Base-by-base conservation (phyloP, 345 rosid species). In the Boechera divaricarpa region DNA sequence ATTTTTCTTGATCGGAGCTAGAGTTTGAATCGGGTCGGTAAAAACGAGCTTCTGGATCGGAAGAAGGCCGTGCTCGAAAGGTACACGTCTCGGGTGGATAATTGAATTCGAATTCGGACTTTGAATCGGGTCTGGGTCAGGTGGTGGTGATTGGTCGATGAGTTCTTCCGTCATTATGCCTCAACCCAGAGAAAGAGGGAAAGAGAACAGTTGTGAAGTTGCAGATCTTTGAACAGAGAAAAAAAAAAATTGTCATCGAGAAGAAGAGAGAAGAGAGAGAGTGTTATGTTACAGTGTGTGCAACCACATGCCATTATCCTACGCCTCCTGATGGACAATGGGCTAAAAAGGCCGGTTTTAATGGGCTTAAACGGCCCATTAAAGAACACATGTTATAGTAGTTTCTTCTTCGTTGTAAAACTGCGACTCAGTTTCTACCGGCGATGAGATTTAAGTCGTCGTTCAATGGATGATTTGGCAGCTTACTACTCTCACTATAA, bases 31-130 rank as follows among this genome's bases (percentile, higher is more conserved):
- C 44, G 96, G 93, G 86, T 96, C 97, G 49, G 85, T 68, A 67
- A 89, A 89, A 72, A 87, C 79, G 72, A 93, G 92, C 83, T 93
- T 93, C 51, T 85, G 90, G 80, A 96, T 91, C 56, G 96, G 96
- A 29, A 96, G 86, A 73, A 96, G 95, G 11, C 98, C 99, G 78
- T 93, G 87, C 81, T 96, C 99, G 82, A 93, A 96, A 4, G 97
- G 93, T 74, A 87, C 99, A 16, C 99, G 91, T 36, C 97, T 87
- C 12, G 96, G 96, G 72, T 86, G 98, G 82, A 96, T 80, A 10
- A 81, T 67, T 10, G 88, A 81, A 71, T 62, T 81, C 71, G 81
- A 78, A 29, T 74, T 79, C 5, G 48, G 64, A 49, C 2, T 72
- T 60, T 69, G 81, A 47, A 70, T 31, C 21, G 87, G 73, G 54